These are phyloP conservation scores for Glarea lozoyensis DNA, from an alignment of 495 filamentous ascomycete species.

Conservation along the genomic window DNA sequence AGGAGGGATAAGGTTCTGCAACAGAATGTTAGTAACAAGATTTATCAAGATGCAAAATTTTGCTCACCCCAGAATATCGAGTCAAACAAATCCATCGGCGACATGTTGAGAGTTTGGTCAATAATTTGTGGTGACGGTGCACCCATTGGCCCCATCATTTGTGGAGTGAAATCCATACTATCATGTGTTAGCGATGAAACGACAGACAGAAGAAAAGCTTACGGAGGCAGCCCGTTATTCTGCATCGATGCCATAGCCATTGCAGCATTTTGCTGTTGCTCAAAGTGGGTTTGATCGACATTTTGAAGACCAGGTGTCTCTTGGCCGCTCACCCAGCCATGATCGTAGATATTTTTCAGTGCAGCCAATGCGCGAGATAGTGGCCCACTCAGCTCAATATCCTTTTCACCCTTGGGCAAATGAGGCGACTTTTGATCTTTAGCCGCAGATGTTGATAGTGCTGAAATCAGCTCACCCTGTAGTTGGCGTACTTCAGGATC, in stretches of 20 bases:
- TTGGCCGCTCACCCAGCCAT: conserved; percentile 29
- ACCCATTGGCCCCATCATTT: conserved; percentile 9
- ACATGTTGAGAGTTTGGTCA: conserved; percentile 31
- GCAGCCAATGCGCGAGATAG: conserved; percentile 42
- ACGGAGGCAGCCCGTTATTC: conserved; percentile 26
- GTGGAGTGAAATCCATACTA: conserved; percentile 21
- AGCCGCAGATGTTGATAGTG: conserved; percentile 43
- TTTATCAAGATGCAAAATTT: too few species aligned
- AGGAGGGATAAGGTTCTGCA: conserved; percentile 19
- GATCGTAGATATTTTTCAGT: conserved; percentile 49
- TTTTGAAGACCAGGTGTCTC: conserved; percentile 16
- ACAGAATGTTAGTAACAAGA: neutral
- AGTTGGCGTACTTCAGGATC: conserved; percentile 46
- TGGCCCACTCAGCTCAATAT: conserved; percentile 47
- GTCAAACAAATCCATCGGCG: conserved; percentile 49
- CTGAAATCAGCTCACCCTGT: conserved; percentile 46
- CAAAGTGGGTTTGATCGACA: conserved; percentile 23
- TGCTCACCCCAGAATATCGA: conserved; percentile 52
- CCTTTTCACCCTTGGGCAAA: conserved; percentile 34
- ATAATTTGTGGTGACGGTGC: conserved; percentile 1
- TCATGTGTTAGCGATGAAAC: conserved; percentile 4
- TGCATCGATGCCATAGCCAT: conserved; percentile 48
- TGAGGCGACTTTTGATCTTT: conserved; percentile 29
- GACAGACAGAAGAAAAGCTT: neutral
- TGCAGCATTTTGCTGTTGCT: conserved; percentile 44